Conservation (phyloP, 2,329 filamentous ascomycete species). For the Fusarium sarcochroum region DNA sequence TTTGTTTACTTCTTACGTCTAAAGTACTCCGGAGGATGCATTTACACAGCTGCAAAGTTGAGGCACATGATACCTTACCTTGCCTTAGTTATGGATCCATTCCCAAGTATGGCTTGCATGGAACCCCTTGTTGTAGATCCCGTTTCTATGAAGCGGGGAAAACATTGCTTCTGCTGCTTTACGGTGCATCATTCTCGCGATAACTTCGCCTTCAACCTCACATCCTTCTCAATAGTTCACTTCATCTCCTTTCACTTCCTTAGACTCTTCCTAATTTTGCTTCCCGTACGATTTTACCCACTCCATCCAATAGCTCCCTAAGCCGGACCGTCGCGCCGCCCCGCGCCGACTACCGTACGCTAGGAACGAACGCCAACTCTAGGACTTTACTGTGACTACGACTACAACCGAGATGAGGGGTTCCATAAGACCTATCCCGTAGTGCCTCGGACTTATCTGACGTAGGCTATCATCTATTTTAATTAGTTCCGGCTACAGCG, state of each 20-base stretch:
- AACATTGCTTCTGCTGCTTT: slow-evolving; percentile 14
- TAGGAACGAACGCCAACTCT: neutral
- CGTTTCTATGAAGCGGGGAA: slow-evolving; percentile 11
- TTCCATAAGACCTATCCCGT: neutral
- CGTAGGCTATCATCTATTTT: neutral
- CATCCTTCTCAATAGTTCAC: neutral
- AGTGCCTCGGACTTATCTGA: too few species aligned
- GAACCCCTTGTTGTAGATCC: slow-evolving; percentile 12
- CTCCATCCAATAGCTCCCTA: neutral
- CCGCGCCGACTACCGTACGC: neutral
- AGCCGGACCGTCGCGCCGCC: neutral
- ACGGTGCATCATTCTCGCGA: neutral
- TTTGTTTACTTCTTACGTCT: too few species aligned
- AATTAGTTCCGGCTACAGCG: slow-evolving; percentile 3
- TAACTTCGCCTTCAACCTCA: neutral
- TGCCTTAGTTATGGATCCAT: neutral
- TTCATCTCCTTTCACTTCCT: neutral
- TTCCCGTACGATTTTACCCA: too few species aligned
- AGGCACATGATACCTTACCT: too few species aligned
- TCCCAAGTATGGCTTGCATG: neutral
- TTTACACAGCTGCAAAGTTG: too few species aligned
- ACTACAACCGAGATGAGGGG: neutral
- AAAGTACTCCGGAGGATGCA: too few species aligned
- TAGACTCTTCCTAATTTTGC: too few species aligned
- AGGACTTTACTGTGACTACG: neutral